phyloP scores from a whole-genome alignment of 192 early-diverging fungal species.

The Spizellomyces sp. region DNA sequence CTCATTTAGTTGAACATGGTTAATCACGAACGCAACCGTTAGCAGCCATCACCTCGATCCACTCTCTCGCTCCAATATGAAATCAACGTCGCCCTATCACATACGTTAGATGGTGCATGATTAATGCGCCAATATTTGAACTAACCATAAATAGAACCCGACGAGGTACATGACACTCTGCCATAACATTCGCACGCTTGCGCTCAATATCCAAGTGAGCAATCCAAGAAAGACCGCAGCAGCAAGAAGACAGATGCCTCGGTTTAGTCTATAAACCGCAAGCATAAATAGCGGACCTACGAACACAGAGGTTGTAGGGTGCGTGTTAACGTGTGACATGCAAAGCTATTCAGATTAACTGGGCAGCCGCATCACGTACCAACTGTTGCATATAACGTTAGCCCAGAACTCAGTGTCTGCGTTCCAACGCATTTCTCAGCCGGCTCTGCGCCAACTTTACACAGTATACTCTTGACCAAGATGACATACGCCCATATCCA shows the following conservation, averaged over 20 bases:
- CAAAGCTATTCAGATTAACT: too few relatives aligned
- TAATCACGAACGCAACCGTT: not conserved
- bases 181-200: not conserved
- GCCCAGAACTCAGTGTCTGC: not conserved
- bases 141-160: slow-evolving; percentile 23
- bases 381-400: not conserved
- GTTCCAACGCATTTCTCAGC: not conserved
- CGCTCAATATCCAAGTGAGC: not conserved
- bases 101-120: too few relatives aligned
- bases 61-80: slow-evolving; percentile 27
- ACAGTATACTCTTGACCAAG: not conserved
- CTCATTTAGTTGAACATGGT: not conserved
- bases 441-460: not conserved
- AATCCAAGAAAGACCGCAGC: slow-evolving; percentile 2
- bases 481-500: not conserved
- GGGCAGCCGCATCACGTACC: not conserved
- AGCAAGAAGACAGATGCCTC: not conserved
- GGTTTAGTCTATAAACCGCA: slow-evolving; percentile 13
- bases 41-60: slow-evolving; percentile 6
- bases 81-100: not conserved
- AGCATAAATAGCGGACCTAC: slow-evolving; percentile 18
- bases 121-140: not conserved
- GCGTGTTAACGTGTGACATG: too few relatives aligned
- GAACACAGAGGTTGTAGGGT: too few relatives aligned
- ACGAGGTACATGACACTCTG: not conserved